Evolutionary conservation across 1,284 basidiomycete species (phyloP).

Genomic region (Ganoderma boninense): DNA sequence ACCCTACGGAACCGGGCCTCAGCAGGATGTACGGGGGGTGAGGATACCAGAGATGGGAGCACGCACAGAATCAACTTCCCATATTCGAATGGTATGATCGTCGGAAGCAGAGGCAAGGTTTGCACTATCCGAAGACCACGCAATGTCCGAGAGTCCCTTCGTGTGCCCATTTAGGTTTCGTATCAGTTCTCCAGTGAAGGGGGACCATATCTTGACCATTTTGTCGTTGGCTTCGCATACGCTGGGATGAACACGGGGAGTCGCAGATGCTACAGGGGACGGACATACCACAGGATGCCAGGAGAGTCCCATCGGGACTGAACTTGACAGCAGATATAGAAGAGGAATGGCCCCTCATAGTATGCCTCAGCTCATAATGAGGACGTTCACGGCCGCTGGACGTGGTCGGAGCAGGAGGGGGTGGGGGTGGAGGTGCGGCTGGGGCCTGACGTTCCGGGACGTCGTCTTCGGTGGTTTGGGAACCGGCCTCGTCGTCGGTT

Average conservation of each 20-base stretch:
- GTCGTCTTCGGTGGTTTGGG: conserved; percentile 85
- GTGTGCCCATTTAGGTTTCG: conserved; percentile 77
- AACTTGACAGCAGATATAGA: conserved; percentile 87
- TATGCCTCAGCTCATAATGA: conserved; percentile 74
- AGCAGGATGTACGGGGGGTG: background rate
- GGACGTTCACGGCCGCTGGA: conserved; percentile 61
- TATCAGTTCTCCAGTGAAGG: conserved; percentile 79
- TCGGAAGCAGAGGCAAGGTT: conserved; percentile 91
- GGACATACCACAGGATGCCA: conserved; percentile 80
- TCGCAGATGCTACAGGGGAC: background rate
- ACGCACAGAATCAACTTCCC: conserved; percentile 83
- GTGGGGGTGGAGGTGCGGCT: conserved; percentile 42
- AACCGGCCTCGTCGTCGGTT: conserved; percentile 79
- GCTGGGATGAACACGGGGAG: background rate
- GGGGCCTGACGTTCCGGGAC: conserved; percentile 64
- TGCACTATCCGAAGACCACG: conserved; percentile 86
- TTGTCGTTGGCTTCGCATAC: conserved; percentile 70
- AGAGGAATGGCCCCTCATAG: conserved; percentile 74
- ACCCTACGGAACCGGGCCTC: conserved; percentile 55
- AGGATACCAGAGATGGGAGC: background rate
- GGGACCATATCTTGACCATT: conserved; percentile 82
- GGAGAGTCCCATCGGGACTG: conserved; percentile 79
- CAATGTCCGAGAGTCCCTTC: conserved; percentile 87
- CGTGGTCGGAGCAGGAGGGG: conserved; percentile 42
- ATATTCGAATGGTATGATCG: conserved; percentile 86